Conservation (phyloP, 805 yeast species). For the Ogataea saltuana region DNA sequence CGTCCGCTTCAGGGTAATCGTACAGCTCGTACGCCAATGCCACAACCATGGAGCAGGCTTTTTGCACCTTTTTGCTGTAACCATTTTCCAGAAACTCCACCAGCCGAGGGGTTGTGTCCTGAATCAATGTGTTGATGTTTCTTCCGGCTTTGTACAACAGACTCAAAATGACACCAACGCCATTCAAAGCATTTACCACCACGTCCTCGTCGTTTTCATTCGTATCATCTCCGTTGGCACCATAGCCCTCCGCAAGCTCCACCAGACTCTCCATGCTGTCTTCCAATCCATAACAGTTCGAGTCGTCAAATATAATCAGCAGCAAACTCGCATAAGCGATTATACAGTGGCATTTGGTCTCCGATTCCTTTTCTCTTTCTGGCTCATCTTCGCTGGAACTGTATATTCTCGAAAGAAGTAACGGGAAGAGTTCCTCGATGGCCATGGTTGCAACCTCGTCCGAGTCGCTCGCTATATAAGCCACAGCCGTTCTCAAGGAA, state of each 20-base stretch:
- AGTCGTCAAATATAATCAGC: conserved; percentile 47
- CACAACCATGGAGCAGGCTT: conserved; percentile 55
- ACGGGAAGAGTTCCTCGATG: conserved; percentile 33
- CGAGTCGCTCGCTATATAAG: conserved; percentile 48
- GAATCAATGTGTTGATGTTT: conserved; percentile 39
- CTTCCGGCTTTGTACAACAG: conserved; percentile 42
- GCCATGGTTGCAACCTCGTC: conserved; percentile 48
- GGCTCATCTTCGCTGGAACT: conserved; percentile 14
- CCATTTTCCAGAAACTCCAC: conserved; percentile 43
- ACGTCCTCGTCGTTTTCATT: conserved; percentile 41
- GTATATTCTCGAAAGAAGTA: conserved; percentile 24
- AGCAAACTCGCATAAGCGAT: conserved; percentile 35
- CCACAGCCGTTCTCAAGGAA: conserved; percentile 43
- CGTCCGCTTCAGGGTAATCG: conserved; percentile 38
- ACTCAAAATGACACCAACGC: conserved; percentile 46
- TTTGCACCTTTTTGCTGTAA: conserved; percentile 44
- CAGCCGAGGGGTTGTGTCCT: conserved; percentile 42
- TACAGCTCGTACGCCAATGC: conserved; percentile 58
- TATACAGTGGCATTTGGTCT: conserved; percentile 23
- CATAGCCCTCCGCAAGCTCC: conserved; percentile 43
- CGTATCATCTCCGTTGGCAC: conserved; percentile 29
- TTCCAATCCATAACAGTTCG: conserved; percentile 52
- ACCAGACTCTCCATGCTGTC: conserved; percentile 44
- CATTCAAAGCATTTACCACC: conserved; percentile 47
- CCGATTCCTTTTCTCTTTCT: conserved; percentile 14